phyloP scores from a whole-genome alignment of 2,329 filamentous ascomycete species.

The Ophiostoma triangulosporum region DNA sequence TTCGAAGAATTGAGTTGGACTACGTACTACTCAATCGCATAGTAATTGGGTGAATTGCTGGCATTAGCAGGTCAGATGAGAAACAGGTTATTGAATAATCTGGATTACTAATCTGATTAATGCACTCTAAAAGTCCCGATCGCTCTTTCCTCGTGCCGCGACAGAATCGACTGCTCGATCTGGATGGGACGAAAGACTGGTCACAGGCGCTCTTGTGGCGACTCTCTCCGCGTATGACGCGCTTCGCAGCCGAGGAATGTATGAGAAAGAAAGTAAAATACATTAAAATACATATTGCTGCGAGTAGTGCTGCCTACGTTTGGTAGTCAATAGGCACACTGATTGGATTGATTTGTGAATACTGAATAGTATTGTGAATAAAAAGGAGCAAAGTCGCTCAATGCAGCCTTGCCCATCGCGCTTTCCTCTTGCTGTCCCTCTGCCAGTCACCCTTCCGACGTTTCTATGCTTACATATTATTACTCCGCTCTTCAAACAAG shows the following conservation, averaged over 20 bases:
- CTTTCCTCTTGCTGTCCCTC: neutral
- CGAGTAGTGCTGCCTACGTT: neutral
- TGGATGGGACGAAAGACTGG: neutral
- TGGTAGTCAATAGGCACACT: neutral
- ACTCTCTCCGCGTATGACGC: too few relatives aligned
- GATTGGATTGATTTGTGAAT: neutral
- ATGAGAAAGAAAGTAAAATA: too few relatives aligned
- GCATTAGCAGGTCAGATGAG: too few relatives aligned
- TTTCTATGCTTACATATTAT: neutral
- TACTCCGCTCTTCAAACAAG: too few relatives aligned
- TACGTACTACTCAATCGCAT: too few relatives aligned
- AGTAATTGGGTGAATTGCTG: too few relatives aligned
- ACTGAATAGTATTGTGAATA: too few relatives aligned
- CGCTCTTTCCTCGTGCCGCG: neutral
- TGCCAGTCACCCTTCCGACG: neutral
- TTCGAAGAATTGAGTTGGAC: neutral
- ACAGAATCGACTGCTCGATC: neutral
- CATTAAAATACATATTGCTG: too few relatives aligned
- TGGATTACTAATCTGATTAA: too few relatives aligned
- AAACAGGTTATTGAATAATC: neutral
- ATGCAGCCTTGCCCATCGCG: neutral
- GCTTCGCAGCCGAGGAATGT: too few relatives aligned
- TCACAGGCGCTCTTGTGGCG: constrained; percentile 3
- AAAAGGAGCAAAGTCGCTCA: too few relatives aligned
- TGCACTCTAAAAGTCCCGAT: neutral